A percentile compares a stretch with the other conserved stretches of the same genome.
Evolutionary conservation across 2,329 filamentous ascomycete species (phyloP).

Genomic region (Colletotrichum scovillei): DNA sequence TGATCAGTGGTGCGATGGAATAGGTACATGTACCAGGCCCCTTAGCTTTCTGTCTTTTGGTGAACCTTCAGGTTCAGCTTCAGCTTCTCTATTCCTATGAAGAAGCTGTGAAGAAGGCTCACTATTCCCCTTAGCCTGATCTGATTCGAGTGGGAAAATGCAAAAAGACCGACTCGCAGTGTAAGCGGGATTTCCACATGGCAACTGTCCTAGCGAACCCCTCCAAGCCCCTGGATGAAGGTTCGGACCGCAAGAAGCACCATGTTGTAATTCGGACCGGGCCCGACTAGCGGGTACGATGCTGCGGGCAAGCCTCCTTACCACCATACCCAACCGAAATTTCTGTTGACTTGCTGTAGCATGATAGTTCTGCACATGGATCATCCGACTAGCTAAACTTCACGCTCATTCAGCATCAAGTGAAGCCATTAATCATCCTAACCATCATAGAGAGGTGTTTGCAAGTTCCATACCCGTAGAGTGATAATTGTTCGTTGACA

Average conservation of each 20-base stretch:
- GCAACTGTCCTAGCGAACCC: too few species aligned
- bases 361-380: not conserved
- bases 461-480: too few species aligned
- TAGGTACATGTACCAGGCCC: too few species aligned
- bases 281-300: not conserved
- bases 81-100: not conserved
- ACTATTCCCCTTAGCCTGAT: not conserved
- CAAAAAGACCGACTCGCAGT: too few species aligned
- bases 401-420: too few species aligned
- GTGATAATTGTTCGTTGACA: too few species aligned
- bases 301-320: too few species aligned
- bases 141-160: too few species aligned
- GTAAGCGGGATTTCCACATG: not conserved
- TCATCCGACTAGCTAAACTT: not conserved
- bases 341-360: not conserved
- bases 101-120: not conserved
- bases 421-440: too few species aligned
- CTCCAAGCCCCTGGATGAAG: not conserved
- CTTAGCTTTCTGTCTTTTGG: too few species aligned
- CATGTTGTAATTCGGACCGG: not conserved
- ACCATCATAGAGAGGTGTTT: too few species aligned
- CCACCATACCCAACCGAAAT: not conserved
- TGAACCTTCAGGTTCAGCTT: too few species aligned
- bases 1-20: not conserved
- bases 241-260: not conserved